A percentile compares a stretch with the other conserved stretches of the same genome.
Conservation (phyloP, 257 asterid genomes). For the Cynanchum wilfordii region DNA sequence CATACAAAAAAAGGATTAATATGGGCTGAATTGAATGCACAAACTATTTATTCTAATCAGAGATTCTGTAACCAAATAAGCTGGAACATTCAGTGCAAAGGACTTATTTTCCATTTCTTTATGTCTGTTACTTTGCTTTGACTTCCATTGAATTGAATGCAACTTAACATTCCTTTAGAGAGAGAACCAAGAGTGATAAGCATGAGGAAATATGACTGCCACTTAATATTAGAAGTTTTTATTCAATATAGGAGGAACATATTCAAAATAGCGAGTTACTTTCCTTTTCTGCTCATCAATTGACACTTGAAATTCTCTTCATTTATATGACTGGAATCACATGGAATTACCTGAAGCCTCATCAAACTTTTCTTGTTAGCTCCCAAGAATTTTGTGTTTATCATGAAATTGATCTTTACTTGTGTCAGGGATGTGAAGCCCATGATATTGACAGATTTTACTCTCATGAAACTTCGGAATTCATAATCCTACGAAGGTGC, state of each 20-base stretch:
- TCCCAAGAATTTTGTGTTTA: neutral
- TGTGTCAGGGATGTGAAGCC: slow-evolving; percentile 53
- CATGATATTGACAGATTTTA: slow-evolving; percentile 39
- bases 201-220: neutral
- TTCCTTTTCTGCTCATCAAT: neutral
- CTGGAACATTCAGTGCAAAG: neutral
- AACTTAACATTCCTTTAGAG: neutral
- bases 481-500: slow-evolving; percentile 24
- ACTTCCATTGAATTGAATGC: neutral
- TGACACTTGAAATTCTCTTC: neutral
- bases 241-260: neutral
- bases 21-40: neutral
- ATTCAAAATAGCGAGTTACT: neutral
- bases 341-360: neutral
- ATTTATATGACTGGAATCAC: neutral
- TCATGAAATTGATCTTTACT: slow-evolving; percentile 7
- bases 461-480: slow-evolving; percentile 30
- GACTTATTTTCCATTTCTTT: neutral
- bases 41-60: neutral
- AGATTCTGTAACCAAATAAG: neutral
- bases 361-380: neutral
- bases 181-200: neutral
- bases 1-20: neutral
- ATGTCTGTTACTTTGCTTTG: neutral
- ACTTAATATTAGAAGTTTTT: neutral